Conservation (phyloP, 371 early-diverging fungal species). For the Zancudomyces culisetae region DNA sequence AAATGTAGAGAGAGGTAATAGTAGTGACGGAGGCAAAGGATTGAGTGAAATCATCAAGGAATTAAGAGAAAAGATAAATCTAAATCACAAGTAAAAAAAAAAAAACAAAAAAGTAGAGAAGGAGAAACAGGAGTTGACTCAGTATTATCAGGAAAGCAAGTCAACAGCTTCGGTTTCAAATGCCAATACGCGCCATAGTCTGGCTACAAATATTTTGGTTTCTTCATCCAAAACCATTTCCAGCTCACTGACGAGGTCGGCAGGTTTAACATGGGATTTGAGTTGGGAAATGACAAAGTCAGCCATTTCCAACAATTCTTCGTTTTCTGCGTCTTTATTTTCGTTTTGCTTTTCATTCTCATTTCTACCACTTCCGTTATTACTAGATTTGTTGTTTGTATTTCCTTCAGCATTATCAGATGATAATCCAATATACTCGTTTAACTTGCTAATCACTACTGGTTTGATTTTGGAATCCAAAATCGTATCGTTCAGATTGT, state of each 20-base stretch:
- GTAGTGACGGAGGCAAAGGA: too few relatives aligned
- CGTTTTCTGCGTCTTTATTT: constrained; percentile 12
- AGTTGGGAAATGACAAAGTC: constrained; percentile 17
- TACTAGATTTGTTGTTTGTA: constrained; percentile 16
- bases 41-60: too few relatives aligned
- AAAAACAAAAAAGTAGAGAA: too few relatives aligned
- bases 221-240: constrained; percentile 25
- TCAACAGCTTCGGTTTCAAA: constrained; percentile 37
- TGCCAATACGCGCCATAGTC: constrained; percentile 18
- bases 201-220: constrained; percentile 14
- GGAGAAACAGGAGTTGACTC: too few relatives aligned
- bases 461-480: background rate
- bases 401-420: constrained; percentile 9
- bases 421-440: constrained; percentile 10
- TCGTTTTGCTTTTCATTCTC: constrained; percentile 10
- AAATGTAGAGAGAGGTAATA: too few relatives aligned
- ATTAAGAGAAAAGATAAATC: too few relatives aligned
- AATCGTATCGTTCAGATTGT: constrained; percentile 2
- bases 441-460: constrained; percentile 3
- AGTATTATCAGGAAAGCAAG: background rate
- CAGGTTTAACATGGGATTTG: constrained; percentile 9
- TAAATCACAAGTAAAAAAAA: too few relatives aligned
- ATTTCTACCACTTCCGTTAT: constrained; percentile 3
- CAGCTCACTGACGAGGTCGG: constrained; percentile 14
- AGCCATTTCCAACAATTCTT: constrained; percentile 12